Percentiles rank a stretch among this genome's conserved stretches.
Evolutionary conservation across 2,329 filamentous ascomycete species (phyloP).

Genomic region (Chrysosporium queenslandicum): DNA sequence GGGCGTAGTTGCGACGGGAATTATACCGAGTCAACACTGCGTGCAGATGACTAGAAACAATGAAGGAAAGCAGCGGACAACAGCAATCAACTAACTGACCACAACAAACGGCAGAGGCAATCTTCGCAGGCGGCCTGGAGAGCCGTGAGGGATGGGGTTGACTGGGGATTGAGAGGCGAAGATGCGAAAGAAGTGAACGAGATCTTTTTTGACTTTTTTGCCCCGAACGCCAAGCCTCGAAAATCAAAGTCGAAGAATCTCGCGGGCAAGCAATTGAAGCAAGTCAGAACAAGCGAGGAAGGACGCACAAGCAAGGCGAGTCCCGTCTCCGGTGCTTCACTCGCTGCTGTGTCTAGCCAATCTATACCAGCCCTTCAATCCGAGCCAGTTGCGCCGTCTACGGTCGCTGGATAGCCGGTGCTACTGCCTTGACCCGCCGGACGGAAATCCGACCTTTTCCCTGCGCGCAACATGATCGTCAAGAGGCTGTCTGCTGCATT

Average conservation of each 20-base stretch:
- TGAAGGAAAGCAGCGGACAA: background rate
- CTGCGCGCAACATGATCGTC: slow-evolving; percentile 1
- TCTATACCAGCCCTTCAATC: no score
- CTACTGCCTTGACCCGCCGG: no score
- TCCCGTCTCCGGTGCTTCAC: background rate
- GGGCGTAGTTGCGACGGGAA: background rate
- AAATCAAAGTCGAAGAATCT: slow-evolving; percentile 8
- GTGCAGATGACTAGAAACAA: background rate
- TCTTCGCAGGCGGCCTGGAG: background rate
- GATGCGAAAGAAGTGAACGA: slow-evolving; percentile 12
- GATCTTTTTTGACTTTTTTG: slow-evolving; percentile 23
- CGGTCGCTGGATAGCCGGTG: no score
- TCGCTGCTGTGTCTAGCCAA: no score
- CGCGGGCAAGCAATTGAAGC: no score
- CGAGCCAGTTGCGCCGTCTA: no score
- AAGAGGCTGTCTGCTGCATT: slow-evolving; percentile 4
- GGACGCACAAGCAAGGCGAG: background rate
- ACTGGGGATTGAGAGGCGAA: background rate
- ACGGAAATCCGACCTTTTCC: no score
- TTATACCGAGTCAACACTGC: background rate
- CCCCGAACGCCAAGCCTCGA: slow-evolving; percentile 26
- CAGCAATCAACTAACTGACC: background rate
- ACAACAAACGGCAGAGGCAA: background rate
- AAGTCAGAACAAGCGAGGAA: background rate
- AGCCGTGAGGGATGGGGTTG: background rate